These are phyloP conservation scores for Dactylellina drechsleri DNA, from an alignment of 2,329 filamentous ascomycete species.

Conservation along the genomic window DNA sequence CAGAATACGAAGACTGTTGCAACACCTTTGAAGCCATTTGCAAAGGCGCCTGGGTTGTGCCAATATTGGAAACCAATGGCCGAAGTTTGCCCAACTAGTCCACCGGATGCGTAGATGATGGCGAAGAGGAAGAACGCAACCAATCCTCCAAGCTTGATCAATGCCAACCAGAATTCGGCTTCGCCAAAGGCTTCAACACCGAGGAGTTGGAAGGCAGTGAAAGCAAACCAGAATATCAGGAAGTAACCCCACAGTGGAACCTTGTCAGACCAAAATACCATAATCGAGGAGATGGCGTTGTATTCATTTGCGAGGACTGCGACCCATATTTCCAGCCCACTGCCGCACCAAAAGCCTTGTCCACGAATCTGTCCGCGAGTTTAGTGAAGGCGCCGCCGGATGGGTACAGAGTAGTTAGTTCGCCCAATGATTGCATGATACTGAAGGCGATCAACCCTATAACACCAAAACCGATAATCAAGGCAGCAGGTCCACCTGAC, in stretches of 20 bases:
- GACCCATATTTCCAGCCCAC: conserved; percentile 84
- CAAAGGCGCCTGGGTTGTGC: conserved; percentile 74
- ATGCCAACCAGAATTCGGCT: conserved; percentile 80
- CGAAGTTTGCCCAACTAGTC: conserved; percentile 70
- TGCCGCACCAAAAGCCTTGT: conserved; percentile 76
- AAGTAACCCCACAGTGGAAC: conserved; percentile 75
- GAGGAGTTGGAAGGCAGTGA: conserved; percentile 75
- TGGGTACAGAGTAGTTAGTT: conserved; percentile 82
- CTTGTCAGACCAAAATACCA: conserved; percentile 75
- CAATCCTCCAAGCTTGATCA: conserved; percentile 79
- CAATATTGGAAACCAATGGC: conserved; percentile 77
- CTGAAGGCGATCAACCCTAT: conserved; percentile 74
- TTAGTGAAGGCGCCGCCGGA: conserved; percentile 79
- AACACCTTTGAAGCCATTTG: conserved; percentile 71
- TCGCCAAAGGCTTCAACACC: conserved; percentile 79
- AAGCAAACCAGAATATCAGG: conserved; percentile 76
- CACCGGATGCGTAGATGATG: conserved; percentile 77
- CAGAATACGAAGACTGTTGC: conserved; percentile 70
- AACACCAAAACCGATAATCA: conserved; percentile 77
- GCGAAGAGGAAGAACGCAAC: conserved; percentile 80
- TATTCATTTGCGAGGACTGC: conserved; percentile 79
- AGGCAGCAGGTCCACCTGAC: conserved; percentile 75
- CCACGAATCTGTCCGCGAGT: conserved; percentile 79
- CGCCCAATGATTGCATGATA: conserved; percentile 65
- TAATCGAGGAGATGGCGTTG: conserved; percentile 76